phyloP scores from a whole-genome alignment of 441 rosid genomes.

The Pelargonium fulgidum region DNA sequence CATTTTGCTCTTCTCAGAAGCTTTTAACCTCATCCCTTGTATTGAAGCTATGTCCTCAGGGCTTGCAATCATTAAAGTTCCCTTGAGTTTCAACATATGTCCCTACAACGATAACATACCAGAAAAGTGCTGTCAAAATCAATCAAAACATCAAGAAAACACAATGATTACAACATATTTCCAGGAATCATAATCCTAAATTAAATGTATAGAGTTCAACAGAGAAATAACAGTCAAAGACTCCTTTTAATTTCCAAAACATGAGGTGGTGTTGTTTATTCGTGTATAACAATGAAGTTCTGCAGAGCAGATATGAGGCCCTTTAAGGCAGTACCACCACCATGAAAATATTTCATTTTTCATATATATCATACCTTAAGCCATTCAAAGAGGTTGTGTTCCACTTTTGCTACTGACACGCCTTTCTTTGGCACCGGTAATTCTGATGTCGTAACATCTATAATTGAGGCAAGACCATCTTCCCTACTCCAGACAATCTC shows the following conservation, averaged over 20 bases:
- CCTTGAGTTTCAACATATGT: slow-evolving; percentile 86
- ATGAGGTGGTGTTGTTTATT: slow-evolving; percentile 2
- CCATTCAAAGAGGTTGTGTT: slow-evolving; percentile 90
- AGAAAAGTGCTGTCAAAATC: slow-evolving; percentile 10
- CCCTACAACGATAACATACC: slow-evolving; percentile 44
- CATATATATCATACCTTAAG: slow-evolving; percentile 54
- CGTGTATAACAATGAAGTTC: background rate
- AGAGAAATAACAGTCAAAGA: background rate
- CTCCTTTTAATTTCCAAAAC: background rate
- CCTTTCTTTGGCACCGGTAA: slow-evolving; percentile 86
- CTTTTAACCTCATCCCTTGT: slow-evolving; percentile 76
- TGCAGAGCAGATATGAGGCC: background rate
- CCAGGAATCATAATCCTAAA: background rate
- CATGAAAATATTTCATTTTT: background rate
- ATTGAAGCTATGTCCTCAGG: slow-evolving; percentile 86
- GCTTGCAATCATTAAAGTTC: slow-evolving; percentile 89
- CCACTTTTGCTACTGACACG: slow-evolving; percentile 91
- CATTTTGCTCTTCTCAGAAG: slow-evolving; percentile 90
- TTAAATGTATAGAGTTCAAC: background rate
- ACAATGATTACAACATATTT: slow-evolving; percentile 12
- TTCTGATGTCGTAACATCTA: slow-evolving; percentile 77
- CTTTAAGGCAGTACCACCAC: background rate
- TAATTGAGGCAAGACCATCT: slow-evolving; percentile 87
- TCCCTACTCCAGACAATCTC: slow-evolving; percentile 94
- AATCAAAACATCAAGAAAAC: slow-evolving; percentile 8